These are phyloP conservation scores for Mortierella sp. DNA, from an alignment of 371 early-diverging fungal genomes.

Conservation along the genomic window DNA sequence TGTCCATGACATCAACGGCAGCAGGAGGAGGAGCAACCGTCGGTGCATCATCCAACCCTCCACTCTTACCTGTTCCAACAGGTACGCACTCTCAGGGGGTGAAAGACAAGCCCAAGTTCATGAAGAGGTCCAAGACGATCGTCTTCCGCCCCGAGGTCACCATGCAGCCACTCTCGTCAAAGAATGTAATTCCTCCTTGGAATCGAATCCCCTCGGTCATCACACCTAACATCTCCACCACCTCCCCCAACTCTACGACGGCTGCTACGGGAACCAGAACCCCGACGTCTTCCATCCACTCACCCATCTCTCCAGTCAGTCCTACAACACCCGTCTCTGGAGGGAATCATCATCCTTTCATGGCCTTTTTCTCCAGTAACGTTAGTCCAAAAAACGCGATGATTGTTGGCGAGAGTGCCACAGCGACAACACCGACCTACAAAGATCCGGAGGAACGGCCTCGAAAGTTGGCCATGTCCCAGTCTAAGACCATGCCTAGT, in stretches of 20 bases:
- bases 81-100: not conserved
- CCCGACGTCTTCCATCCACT: not conserved
- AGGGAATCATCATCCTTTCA: not conserved
- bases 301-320: conserved; percentile 30
- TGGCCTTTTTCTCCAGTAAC: not conserved
- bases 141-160: conserved; percentile 49
- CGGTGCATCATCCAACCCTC: too few relatives aligned
- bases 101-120: conserved; percentile 18
- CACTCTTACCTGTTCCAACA: not conserved
- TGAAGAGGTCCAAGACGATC: conserved; percentile 46
- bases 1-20: not conserved
- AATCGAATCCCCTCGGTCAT: conserved; percentile 37
- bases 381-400: conserved; percentile 5
- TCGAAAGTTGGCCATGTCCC: conserved; percentile 33
- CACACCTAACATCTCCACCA: not conserved
- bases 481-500: conserved; percentile 44
- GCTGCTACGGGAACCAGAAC: too few relatives aligned
- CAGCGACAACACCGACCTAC: conserved; percentile 1
- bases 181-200: conserved; percentile 52
- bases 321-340: conserved; percentile 18
- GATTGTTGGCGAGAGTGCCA: conserved; percentile 6
- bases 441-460: conserved; percentile 25
- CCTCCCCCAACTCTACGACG: too few relatives aligned
- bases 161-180: conserved; percentile 48
- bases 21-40: too few relatives aligned